Evolutionary conservation across 2,329 filamentous ascomycete genomes (phyloP), one percentile per base, ranked within the genome.

Genomic region (Ramichloridium luteum): DNA sequence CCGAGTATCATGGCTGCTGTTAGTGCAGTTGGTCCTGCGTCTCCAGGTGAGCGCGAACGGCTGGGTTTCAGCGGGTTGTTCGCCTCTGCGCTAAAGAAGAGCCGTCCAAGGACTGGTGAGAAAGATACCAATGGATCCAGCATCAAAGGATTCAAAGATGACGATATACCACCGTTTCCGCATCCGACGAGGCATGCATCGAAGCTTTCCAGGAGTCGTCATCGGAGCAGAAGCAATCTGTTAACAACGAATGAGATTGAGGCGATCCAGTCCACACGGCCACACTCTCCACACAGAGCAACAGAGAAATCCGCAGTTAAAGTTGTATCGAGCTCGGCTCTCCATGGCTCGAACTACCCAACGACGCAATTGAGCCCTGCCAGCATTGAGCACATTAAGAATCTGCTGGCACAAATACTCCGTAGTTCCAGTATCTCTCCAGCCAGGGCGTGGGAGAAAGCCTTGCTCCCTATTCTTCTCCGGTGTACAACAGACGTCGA

Each of bases 401-500:
- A 77, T 49, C 69, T 98, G 3, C 66, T 98, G 11, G 74, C 73
- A 25, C 90, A 98, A 54, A 68, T 96, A 20, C 60, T 98, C 1
- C 67, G 77, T 38, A 88, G 94, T 53, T 72, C 74, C 2, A 66
- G 70, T 3, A 74, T 98, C 14, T 70, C 79, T 9, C 79, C 82
- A 45, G 65, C 74, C 1, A 62, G 71, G 2, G 78, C 78, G 16
- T 98, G 90, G 90, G 82, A 94, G 51, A 86, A 77, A 44, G 84
- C 88, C 1, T 64, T 98, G 9, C 70, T 94, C 30, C 90, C 90
- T 0, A 92, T 98, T 31, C 67, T 98, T 13, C 65, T 94, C 13
- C 80, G 80, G 46, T 90, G 86, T 41, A 92, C 88, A 0, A 85
- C 94, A 43, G 90, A 96, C 50, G 86, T 98, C 3, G 80, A 92